Evolutionary conservation across 2,329 filamentous ascomycete genomes (phyloP), one percentile per base, ranked within the genome.

Genomic region (Aspergillus sp.): DNA sequence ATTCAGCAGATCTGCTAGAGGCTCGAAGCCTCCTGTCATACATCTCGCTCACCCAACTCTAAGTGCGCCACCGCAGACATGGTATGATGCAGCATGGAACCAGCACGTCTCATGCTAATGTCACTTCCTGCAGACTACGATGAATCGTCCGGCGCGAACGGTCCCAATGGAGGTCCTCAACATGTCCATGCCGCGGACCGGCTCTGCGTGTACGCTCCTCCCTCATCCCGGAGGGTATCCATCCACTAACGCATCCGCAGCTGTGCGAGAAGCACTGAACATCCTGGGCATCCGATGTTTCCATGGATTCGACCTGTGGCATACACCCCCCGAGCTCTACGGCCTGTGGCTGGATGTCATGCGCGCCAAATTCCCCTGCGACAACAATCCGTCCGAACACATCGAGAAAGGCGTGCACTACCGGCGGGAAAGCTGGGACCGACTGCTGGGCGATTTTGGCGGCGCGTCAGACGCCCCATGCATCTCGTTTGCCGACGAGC

Each of bases 341-440:
- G 85, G 70, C 20, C 42, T 58, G 41, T 87, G 84, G 84, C 80
- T 80, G 68, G 80, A 86, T 45, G 83, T 83, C 7, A 74, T 87
- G 49, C 71, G 74, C 4, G 80, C 81, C 53, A 81, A 81, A 59
- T 81, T 73, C 68, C 79, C 82, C 60, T 6, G 35, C 35, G 26
- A 30, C 26, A 30, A 8, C 10, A 7, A 30, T 3, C 26, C 26
- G 26, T 8, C 8, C 9, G 26, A 30, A 30, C 3, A 9, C 26
- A 9, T 8, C 9, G 76, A 77, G 20, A 71, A 79, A 44, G 80
- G 81, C 45, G 72, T 72, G 46, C 44, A 44, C 7, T 57, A 36
- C 20, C 50, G 45, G 9, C 50, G 54, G 2, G 20, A 24, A 5
- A 47, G 45, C 3, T 55, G 36, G 19, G 53, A 55, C 20, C 47